Base-by-base conservation (phyloP, 768 basidiomycete species). In the Lactifluus hygrophoroides region DNA sequence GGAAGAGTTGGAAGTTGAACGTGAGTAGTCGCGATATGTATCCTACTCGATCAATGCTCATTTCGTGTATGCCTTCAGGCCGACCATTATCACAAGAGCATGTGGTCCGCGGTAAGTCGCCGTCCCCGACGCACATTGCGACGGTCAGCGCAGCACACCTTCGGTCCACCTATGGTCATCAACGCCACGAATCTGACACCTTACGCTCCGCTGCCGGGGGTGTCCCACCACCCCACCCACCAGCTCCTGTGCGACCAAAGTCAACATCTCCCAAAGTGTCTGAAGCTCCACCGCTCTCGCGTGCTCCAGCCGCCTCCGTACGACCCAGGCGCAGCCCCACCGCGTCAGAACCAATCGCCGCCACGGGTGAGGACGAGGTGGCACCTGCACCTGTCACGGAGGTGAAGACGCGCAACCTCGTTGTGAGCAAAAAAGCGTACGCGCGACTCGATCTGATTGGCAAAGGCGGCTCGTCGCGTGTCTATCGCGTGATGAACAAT, bases 401-500 rank as follows among this genome's bases (percentile, higher is more conserved):
- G 32, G 60, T 57, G 13, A 59, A 42, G 27, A 58, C 61, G 19
- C 63, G 63, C 34, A 62, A 62, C 43, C 54, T 65, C 44, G 46
- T 60, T 4, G 65, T 67, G 30, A 94, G 94, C 75, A 88, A 84
- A 69, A 87, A 83, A 66, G 71, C 79, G 0, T 97, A 97, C 62
- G 85, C 85, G 28, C 84, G 91, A 2, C 78, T 97, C 2, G 90
- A 93, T 68, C 77, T 90, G 73, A 85, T 98, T 54, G 95, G 95
- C 40, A 90, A 86, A 67, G 95, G 95, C 43, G 95, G 95, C 0
- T 88, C 93, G 9, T 96, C 94, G n/a, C 87, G 90, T 48, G 95
- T 99, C 40, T 99, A 86, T 70, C 87, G 92, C 23, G 94, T 96
- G 8, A 77, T 97, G 68, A 88, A 82, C 68, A 74, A 79, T 40